Percentiles rank a stretch among this genome's conserved stretches.
These are phyloP conservation scores for Tricholoma sp. DNA, from an alignment of 768 basidiomycete species.

Conservation along the genomic window DNA sequence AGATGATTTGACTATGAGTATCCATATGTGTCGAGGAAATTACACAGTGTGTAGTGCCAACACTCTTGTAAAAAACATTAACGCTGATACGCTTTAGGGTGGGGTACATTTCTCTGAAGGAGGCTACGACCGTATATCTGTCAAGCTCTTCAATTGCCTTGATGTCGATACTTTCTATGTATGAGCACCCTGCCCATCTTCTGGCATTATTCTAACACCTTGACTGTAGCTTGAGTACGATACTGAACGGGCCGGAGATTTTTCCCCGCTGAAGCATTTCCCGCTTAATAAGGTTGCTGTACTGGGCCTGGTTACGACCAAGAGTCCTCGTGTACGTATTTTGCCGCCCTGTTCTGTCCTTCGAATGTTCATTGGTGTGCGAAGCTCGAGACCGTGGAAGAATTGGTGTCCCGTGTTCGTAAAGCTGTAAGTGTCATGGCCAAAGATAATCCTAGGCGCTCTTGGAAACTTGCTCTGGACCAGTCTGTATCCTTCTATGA, in stretches of 20 bases:
- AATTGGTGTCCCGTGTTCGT: background rate
- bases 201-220: background rate
- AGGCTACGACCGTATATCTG: constrained; percentile 50
- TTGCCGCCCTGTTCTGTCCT: background rate
- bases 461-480: constrained; percentile 33
- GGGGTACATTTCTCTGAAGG: constrained; percentile 58
- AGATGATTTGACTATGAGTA: constrained; percentile 45
- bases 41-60: constrained; percentile 32
- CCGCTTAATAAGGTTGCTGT: constrained; percentile 44
- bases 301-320: constrained; percentile 46
- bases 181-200: constrained; percentile 9
- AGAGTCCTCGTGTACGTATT: constrained; percentile 34
- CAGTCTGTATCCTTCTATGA: constrained; percentile 32
- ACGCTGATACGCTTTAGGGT: constrained; percentile 15
- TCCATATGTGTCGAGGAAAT: constrained; percentile 60
- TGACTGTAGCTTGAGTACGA: constrained; percentile 56
- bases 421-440: background rate
- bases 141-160: constrained; percentile 52
- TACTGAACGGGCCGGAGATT: constrained; percentile 57
- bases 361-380: background rate
- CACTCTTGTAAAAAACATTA: background rate
- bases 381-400: constrained; percentile 38
- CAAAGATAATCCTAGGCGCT: background rate
- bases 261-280: constrained; percentile 48
- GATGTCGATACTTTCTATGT: constrained; percentile 55